Evolutionary conservation across 805 yeast species (phyloP).

Genomic region (Zygoascus ofunaensis): DNA sequence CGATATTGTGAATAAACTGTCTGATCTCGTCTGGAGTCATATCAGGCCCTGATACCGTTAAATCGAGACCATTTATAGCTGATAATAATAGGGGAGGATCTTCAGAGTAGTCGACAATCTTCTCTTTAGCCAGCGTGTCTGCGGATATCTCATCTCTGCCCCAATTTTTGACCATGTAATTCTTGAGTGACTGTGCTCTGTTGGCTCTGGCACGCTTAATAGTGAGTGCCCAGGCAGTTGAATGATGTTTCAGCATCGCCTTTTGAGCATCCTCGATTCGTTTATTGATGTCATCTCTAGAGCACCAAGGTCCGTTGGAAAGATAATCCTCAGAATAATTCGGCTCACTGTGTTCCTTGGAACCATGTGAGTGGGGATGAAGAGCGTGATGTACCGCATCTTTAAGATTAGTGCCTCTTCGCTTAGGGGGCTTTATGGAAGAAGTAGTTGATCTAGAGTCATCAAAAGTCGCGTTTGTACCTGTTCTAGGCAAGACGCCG

Average conservation of each 20-base stretch:
- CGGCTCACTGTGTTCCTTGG: not conserved
- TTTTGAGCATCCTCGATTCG: slow-evolving; percentile 28
- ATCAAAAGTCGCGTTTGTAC: not conserved
- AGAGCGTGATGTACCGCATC: slow-evolving; percentile 2
- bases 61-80: slow-evolving; percentile 40
- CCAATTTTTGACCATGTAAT: slow-evolving; percentile 26
- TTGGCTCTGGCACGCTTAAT: slow-evolving; percentile 33
- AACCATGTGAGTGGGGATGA: not conserved
- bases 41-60: slow-evolving; percentile 42
- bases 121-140: slow-evolving; percentile 36
- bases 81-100: slow-evolving; percentile 48
- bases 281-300: slow-evolving; percentile 8
- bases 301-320: not conserved
- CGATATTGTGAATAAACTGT: slow-evolving; percentile 57
- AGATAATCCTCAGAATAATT: not conserved
- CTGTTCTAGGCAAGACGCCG: not conserved
- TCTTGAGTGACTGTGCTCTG: slow-evolving; percentile 31
- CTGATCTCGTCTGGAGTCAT: slow-evolving; percentile 46
- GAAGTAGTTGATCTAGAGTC: not conserved
- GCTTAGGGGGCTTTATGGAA: not conserved
- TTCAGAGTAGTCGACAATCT: slow-evolving; percentile 38
- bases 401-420: not conserved
- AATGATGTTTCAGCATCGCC: slow-evolving; percentile 38
- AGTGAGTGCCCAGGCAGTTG: slow-evolving; percentile 64
- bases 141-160: slow-evolving; percentile 23